Conservation (phyloP, 148 eudicot species). For the Rheum nobile region DNA sequence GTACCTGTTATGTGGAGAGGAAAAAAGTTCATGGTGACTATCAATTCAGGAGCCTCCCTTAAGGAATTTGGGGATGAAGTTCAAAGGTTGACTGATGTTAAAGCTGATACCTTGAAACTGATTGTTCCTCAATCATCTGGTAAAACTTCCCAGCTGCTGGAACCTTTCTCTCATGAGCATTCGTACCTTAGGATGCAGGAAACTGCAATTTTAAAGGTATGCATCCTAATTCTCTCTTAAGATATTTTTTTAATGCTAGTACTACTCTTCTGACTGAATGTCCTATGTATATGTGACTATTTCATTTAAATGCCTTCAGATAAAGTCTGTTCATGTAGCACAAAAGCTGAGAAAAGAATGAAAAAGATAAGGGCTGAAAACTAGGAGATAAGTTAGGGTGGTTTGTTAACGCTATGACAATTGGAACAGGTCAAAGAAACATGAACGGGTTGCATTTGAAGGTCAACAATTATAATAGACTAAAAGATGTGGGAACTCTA, state of each 20-base stretch:
- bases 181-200: slow-evolving; percentile 38
- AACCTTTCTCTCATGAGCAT: slow-evolving; percentile 70
- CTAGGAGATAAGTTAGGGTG: background rate
- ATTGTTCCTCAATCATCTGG: slow-evolving; percentile 46
- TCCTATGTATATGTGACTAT: background rate
- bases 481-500: background rate
- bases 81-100: slow-evolving; percentile 52
- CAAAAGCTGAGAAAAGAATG: background rate
- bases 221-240: background rate
- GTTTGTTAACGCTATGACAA: background rate
- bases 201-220: slow-evolving; percentile 43
- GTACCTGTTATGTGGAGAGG: slow-evolving; percentile 66
- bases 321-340: background rate
- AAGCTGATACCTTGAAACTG: slow-evolving; percentile 57
- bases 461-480: background rate
- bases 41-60: slow-evolving; percentile 42
- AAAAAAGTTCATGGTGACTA: slow-evolving; percentile 36
- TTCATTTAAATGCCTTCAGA: background rate
- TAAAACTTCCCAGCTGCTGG: slow-evolving; percentile 41
- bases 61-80: slow-evolving; percentile 56
- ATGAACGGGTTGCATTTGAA: background rate
- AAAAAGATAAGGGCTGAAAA: background rate
- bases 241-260: background rate
- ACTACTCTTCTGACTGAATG: background rate
- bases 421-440: background rate